These are phyloP conservation scores for Cyberlindnera suaveolens DNA, from an alignment of 805 yeast species.

Conservation along the genomic window DNA sequence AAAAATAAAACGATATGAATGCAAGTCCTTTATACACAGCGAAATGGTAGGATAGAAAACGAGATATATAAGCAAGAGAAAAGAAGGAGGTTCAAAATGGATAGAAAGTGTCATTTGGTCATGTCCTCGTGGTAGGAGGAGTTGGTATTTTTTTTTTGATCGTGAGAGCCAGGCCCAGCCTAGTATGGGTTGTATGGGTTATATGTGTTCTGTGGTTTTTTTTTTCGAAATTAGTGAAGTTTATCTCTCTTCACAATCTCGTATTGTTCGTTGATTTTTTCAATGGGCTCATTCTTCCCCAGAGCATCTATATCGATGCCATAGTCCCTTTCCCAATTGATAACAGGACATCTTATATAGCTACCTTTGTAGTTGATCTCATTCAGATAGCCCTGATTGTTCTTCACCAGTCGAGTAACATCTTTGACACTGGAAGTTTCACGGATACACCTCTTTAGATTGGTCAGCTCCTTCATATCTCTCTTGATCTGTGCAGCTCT, in stretches of 20 bases:
- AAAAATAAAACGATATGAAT: neutral
- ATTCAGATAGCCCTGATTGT: slow-evolving; percentile 17
- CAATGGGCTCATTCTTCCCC: slow-evolving; percentile 4
- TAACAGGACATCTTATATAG: slow-evolving; percentile 19
- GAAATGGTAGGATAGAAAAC: neutral
- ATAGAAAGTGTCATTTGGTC: no score
- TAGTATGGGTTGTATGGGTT: no score
- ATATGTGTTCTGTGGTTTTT: no score
- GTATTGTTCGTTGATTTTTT: slow-evolving; percentile 19
- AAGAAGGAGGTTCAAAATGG: no score
- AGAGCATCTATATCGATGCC: slow-evolving; percentile 15
- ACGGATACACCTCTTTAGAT: slow-evolving; percentile 15
- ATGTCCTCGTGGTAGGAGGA: no score
- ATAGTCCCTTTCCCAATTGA: slow-evolving; percentile 22
- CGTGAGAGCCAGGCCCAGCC: no score
- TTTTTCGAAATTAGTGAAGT: slow-evolving; percentile 7
- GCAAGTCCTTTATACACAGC: neutral
- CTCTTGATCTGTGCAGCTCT: slow-evolving; percentile 12
- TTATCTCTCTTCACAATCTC: slow-evolving; percentile 23
- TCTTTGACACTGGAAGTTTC: slow-evolving; percentile 14
- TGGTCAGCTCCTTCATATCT: slow-evolving; percentile 18
- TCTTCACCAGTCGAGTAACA: slow-evolving; percentile 7
- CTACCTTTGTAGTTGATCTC: slow-evolving; percentile 23
- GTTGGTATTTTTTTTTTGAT: no score
- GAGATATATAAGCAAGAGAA: no score